Evolutionary conservation across 768 basidiomycete genomes (phyloP), one percentile per base, ranked within the genome.

Genomic region (Russula abietina): DNA sequence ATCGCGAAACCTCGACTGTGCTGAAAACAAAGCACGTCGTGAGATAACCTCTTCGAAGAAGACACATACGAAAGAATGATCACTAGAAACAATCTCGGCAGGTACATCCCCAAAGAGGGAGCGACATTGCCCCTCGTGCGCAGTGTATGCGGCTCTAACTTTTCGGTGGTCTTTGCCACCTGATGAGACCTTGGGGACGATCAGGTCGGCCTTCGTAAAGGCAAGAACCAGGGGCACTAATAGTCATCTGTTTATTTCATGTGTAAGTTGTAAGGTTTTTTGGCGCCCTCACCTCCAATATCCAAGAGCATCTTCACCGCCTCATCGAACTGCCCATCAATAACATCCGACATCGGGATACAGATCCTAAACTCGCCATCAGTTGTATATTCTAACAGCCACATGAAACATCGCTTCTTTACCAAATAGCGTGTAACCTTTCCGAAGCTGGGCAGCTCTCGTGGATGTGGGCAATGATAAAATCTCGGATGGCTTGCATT

Each of bases 351-450:
- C 28, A 32, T 19, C 2, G 62, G 32, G 5, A 59, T 11, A 28
- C 62, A 63, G 32, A 59, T 33, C 62, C 62, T 63, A 41, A 30
- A 0, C 4, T 54, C 17, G 28, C 7, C 22, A 33, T 63, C 17
- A 62, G 57, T 6, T 22, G 4, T 19, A 4, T 17, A n/a, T 1
- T 24, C n/a, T 14, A 9, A 9, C 7, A 12, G 9, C 22, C 30
- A 36, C 14, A 6, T 36, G 3, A 12, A 17, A 50, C 26, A 14
- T 36, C 11, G 2, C 19, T 17, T 11, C 45, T 22, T n/a, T 49
- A 63, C 62, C 57, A 63, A 36, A 63, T 63, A 6, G 57, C 62
- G 5, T 63, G 62, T 10, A 63, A 41, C 26, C 45, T 63, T 26
- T 63, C 38, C 28, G 57, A 49, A 14, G 6, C 10, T 33, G 62